Evolutionary conservation across 129 eudicot species (phyloP).

Genomic region (Gnaphalium uliginosum): DNA sequence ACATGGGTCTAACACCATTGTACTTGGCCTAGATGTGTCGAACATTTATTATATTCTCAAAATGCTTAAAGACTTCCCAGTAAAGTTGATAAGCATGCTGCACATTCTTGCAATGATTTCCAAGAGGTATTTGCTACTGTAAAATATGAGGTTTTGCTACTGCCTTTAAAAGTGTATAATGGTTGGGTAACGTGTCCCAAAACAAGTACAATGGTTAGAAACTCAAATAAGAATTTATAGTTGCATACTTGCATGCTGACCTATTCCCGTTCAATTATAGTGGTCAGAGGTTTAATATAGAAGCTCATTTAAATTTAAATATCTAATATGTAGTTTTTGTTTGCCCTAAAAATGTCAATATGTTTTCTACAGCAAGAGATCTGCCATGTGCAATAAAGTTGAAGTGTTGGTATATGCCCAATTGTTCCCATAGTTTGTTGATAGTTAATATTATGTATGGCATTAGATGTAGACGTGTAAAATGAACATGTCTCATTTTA

Average conservation of each 20-base stretch:
- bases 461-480: background rate
- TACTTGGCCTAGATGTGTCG: no score
- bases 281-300: background rate
- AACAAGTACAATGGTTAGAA: background rate
- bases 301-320: background rate
- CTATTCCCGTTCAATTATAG: background rate
- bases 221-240: background rate
- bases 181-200: no score
- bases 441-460: background rate
- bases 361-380: background rate
- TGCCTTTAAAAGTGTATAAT: background rate
- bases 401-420: background rate
- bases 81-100: no score
- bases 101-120: no score
- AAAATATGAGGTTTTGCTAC: no score
- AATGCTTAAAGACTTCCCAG: no score
- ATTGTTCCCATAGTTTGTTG: background rate
- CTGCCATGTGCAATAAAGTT: slow-evolving; percentile 20
- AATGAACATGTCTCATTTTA: slow-evolving; percentile 1
- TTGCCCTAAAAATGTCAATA: slow-evolving; percentile 5
- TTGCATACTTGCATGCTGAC: background rate
- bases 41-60: no score
- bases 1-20: no score
- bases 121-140: no score
- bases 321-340: slow-evolving; percentile 1